phyloP scores from a whole-genome alignment of 331 rosid genomes.

The Ulmus americana region DNA sequence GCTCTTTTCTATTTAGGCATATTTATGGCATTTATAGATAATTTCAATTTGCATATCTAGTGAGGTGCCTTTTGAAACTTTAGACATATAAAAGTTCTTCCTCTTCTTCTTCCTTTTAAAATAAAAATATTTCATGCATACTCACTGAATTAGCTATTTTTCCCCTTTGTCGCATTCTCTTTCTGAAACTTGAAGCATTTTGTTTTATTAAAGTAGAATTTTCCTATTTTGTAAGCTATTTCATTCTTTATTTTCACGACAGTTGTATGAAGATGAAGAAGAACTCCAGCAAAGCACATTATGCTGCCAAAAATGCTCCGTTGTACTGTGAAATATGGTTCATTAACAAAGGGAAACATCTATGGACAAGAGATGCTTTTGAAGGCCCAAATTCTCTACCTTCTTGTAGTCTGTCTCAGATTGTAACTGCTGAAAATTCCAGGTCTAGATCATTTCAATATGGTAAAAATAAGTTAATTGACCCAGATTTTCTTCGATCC shows the following conservation, averaged over 20 bases:
- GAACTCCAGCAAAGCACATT: slow-evolving; percentile 62
- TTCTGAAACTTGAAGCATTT: slow-evolving; percentile 3
- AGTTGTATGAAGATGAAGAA: slow-evolving; percentile 72
- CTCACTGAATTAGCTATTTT: neutral
- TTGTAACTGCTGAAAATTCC: slow-evolving; percentile 26
- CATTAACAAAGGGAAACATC: slow-evolving; percentile 62
- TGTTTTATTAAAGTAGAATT: neutral
- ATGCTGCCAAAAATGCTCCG: slow-evolving; percentile 63
- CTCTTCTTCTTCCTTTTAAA: neutral
- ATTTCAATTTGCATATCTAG: neutral
- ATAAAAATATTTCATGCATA: no score
- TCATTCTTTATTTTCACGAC: slow-evolving; percentile 27
- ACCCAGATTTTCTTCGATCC: slow-evolving; percentile 28
- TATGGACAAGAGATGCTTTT: slow-evolving; percentile 76
- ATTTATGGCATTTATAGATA: neutral
- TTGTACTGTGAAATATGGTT: slow-evolving; percentile 76
- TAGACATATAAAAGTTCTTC: neutral
- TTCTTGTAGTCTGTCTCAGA: slow-evolving; percentile 36
- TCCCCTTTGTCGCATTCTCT: neutral
- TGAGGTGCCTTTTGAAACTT: neutral
- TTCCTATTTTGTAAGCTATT: neutral
- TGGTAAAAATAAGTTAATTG: slow-evolving; percentile 23
- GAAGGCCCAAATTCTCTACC: slow-evolving; percentile 40
- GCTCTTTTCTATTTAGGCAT: neutral
- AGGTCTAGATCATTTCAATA: slow-evolving; percentile 37